These are phyloP conservation scores for Gynostemma pentaphyllum DNA, from an alignment of 306 rosid genomes.

Conservation along the genomic window DNA sequence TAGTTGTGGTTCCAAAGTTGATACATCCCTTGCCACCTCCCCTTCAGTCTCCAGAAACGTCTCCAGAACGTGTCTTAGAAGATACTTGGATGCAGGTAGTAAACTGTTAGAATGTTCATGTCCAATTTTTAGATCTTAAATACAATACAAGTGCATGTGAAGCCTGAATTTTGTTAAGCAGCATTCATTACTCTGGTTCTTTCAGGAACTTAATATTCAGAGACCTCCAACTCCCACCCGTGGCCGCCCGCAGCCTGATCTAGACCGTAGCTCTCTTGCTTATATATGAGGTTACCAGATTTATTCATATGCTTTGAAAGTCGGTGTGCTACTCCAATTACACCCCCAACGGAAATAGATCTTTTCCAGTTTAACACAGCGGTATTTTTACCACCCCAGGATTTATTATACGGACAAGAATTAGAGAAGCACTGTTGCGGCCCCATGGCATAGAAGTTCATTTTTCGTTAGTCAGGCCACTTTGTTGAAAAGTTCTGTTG, in stretches of 20 bases:
- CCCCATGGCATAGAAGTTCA: neutral
- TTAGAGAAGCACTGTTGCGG: neutral
- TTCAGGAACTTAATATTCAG: constrained; percentile 89
- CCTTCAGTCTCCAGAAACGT: constrained; percentile 90
- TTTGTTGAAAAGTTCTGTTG: neutral
- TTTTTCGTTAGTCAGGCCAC: neutral
- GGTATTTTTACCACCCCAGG: neutral
- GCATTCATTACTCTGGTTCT: neutral
- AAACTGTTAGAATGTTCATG: neutral
- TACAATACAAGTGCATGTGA: neutral
- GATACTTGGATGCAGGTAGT: constrained; percentile 96
- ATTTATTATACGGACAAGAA: neutral
- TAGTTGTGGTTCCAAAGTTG: constrained; percentile 96
- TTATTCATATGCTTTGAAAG: neutral
- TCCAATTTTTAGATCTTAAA: too few species aligned
- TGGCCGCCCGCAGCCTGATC: constrained; percentile 98
- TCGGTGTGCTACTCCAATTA: neutral
- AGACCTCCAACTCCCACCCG: constrained; percentile 99
- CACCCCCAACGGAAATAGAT: neutral
- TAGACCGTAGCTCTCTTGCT: constrained; percentile 91
- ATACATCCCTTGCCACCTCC: constrained; percentile 99
- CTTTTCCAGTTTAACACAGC: neutral
- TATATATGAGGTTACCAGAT: constrained; percentile 43
- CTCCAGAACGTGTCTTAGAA: constrained; percentile 81
- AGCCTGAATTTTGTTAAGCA: neutral